Percentiles rank a stretch among this genome's conserved stretches.
Evolutionary conservation across 164 flowering plant species (phyloP).

Genomic region (Sedum album): DNA sequence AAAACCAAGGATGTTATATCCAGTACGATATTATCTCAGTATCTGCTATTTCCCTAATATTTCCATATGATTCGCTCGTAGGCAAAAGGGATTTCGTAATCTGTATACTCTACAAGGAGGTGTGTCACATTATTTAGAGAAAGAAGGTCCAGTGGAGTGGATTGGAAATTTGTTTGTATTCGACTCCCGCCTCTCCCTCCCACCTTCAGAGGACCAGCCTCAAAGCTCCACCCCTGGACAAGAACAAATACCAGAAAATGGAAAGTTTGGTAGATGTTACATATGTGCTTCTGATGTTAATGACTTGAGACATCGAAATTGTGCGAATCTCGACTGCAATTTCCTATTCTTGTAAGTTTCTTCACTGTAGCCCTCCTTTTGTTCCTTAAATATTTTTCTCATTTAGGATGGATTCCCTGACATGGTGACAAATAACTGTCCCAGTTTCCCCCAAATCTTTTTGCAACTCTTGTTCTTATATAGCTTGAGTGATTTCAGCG

Average conservation of each 20-base stretch:
- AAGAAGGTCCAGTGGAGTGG: conserved; percentile 79
- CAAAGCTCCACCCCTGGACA: conserved; percentile 18
- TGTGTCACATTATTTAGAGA: conserved; percentile 71
- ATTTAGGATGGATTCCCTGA: neutral
- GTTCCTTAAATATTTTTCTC: neutral
- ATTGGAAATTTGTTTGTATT: conserved; percentile 82
- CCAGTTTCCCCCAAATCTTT: neutral
- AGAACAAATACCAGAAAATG: conserved; percentile 16
- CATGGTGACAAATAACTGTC: neutral
- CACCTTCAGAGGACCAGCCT: conserved; percentile 64
- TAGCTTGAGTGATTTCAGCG: neutral
- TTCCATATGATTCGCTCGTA: conserved; percentile 19
- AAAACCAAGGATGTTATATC: neutral
- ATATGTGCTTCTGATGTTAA: conserved; percentile 48
- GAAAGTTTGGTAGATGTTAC: conserved; percentile 57
- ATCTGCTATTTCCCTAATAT: neutral
- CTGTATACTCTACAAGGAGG: conserved; percentile 88
- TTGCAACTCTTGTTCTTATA: neutral
- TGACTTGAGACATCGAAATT: conserved; percentile 75
- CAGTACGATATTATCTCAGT: conserved; percentile 7
- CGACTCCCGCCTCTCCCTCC: conserved; percentile 85
- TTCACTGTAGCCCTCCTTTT: conserved; percentile 3
- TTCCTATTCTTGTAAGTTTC: conserved; percentile 80
- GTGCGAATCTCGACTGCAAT: conserved; percentile 94
- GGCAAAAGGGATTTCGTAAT: conserved; percentile 70